Conservation (phyloP, 768 basidiomycete genomes). For the Sporobolomyces roseus region DNA sequence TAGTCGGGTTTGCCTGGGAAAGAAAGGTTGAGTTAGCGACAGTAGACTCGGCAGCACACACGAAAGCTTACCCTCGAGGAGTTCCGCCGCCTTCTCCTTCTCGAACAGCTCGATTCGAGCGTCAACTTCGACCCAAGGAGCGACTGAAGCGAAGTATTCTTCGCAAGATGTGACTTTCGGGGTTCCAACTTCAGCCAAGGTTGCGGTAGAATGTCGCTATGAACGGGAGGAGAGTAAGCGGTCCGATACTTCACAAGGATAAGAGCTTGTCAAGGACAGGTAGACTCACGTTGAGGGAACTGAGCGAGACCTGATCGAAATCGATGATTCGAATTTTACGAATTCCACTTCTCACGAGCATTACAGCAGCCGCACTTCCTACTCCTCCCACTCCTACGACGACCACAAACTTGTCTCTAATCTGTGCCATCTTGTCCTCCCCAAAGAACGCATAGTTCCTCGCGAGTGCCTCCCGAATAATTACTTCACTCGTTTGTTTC, state of each 20-base stretch:
- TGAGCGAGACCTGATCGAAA: constrained; percentile 94
- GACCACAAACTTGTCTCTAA: constrained; percentile 72
- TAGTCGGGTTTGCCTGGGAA: constrained; percentile 60
- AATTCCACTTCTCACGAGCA: constrained; percentile 44
- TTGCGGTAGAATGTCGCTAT: constrained; percentile 78
- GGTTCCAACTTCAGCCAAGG: constrained; percentile 82
- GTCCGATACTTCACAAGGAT: not conserved
- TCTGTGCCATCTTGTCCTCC: constrained; percentile 74
- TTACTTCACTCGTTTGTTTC: constrained; percentile 55
- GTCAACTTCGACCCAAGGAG: constrained; percentile 83
- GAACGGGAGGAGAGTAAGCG: too few species aligned
- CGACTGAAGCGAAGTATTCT: constrained; percentile 60
- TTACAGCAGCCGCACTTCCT: constrained; percentile 65
- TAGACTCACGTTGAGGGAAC: constrained; percentile 66
- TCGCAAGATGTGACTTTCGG: constrained; percentile 83
- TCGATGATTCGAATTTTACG: constrained; percentile 52
- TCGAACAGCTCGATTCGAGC: constrained; percentile 78
- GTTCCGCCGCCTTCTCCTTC: constrained; percentile 63
- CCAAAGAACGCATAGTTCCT: constrained; percentile 94
- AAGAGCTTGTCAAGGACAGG: not conserved
- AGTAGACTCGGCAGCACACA: not conserved
- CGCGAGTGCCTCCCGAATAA: constrained; percentile 83
- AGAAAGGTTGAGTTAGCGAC: not conserved
- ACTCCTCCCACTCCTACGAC: constrained; percentile 95
- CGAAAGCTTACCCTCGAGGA: constrained; percentile 58